These are phyloP conservation scores for Tuctoria greenei DNA, from an alignment of 176 grass and related monocot species.

Conservation along the genomic window DNA sequence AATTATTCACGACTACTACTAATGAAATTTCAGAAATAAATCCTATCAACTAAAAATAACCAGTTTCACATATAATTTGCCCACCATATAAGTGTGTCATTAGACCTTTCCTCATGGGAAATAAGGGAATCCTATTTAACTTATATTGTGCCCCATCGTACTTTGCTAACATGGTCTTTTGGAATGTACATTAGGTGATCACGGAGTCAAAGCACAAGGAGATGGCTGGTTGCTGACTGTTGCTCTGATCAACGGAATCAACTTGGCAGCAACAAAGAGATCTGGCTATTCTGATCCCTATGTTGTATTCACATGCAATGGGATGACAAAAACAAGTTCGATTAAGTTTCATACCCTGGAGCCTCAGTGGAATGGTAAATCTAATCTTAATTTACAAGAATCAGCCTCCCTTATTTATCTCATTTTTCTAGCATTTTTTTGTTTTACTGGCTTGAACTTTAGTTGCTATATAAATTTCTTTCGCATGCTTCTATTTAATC, in stretches of 20 bases:
- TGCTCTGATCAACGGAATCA: conserved; percentile 75
- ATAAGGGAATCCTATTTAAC: background rate
- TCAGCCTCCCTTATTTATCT: background rate
- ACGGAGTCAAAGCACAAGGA: conserved; percentile 82
- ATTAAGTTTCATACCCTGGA: conserved; percentile 89
- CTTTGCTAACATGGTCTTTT: conserved; percentile 10
- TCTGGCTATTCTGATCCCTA: conserved; percentile 85
- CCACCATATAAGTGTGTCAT: background rate
- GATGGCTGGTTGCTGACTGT: conserved; percentile 91
- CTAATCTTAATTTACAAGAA: background rate
- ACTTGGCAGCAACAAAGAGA: conserved; percentile 67
- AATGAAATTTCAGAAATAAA: conserved; percentile 19
- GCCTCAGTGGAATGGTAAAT: conserved; percentile 96
- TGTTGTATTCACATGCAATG: conserved; percentile 95
- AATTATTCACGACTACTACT: conserved; percentile 1
- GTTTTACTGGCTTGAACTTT: background rate
- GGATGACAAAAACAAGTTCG: conserved; percentile 86
- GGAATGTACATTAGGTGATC: conserved; percentile 61
- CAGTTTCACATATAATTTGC: background rate
- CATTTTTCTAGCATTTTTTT: conserved; percentile 7
- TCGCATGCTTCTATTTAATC: background rate
- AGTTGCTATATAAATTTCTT: conserved; percentile 2
- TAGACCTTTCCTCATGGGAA: conserved; percentile 14
- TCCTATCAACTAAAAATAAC: background rate
- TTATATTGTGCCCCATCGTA: background rate